A percentile compares a stretch with the other conserved stretches of the same genome.
Evolutionary conservation across 371 early-diverging fungal genomes (phyloP).

Genomic region (Zopfochytrium polystomum): DNA sequence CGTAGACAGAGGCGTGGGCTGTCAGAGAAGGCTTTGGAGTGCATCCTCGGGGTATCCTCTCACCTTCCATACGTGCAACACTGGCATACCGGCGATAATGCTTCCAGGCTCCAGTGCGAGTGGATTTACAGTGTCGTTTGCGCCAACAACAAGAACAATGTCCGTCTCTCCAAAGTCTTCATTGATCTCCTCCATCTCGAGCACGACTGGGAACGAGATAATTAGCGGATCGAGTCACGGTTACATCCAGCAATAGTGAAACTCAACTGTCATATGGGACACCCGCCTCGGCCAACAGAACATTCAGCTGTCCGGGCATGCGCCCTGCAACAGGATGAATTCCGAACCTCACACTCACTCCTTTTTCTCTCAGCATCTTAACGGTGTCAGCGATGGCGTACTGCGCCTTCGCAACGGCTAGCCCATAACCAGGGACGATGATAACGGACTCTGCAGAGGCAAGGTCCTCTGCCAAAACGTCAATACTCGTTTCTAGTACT

Average conservation of each 20-base stretch:
- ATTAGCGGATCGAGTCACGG: conserved; percentile 1
- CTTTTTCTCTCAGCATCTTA: conserved; percentile 24
- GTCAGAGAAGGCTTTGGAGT: background rate
- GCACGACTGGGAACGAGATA: conserved; percentile 17
- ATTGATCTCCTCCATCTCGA: conserved; percentile 42
- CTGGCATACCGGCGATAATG: conserved; percentile 39
- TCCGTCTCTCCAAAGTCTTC: conserved; percentile 36
- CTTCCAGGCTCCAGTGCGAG: conserved; percentile 28
- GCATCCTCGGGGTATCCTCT: background rate
- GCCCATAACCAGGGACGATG: conserved; percentile 38
- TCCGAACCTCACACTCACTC: conserved; percentile 30
- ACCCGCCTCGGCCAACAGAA: conserved; percentile 35
- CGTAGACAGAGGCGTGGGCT: background rate
- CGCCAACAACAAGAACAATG: conserved; percentile 36
- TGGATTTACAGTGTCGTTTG: conserved; percentile 42
- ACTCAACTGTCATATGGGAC: conserved; percentile 30
- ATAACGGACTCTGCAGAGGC: conserved; percentile 31
- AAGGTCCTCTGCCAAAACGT: conserved; percentile 25
- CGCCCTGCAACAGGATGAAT: conserved; percentile 41
- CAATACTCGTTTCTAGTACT: conserved; percentile 21
- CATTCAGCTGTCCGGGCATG: conserved; percentile 42
- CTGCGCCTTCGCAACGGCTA: conserved; percentile 39
- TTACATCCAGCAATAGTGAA: background rate
- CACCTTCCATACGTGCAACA: conserved; percentile 38
- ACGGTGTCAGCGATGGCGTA: conserved; percentile 36